Conservation (phyloP, 2,329 filamentous ascomycete species). For the Arthrobotrys sphaeroides region DNA sequence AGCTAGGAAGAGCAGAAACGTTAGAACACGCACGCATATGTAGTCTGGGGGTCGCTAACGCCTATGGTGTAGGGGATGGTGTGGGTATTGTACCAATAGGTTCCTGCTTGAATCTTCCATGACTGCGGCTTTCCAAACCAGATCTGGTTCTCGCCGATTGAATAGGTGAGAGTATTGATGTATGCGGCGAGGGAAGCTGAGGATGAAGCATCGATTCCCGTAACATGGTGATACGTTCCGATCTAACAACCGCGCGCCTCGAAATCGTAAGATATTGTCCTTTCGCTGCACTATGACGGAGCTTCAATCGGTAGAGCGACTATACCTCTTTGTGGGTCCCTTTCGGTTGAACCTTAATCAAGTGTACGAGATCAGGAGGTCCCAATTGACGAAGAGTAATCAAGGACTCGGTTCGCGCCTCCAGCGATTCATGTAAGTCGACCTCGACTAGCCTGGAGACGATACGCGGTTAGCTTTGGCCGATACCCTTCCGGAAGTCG, state of each 20-base stretch:
- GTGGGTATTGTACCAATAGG: conserved; percentile 90
- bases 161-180: conserved; percentile 96
- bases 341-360: conserved; percentile 72
- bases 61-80: too few relatives aligned
- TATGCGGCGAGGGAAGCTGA: conserved; percentile 97
- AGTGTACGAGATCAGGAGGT: conserved; percentile 92
- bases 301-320: neutral
- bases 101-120: conserved; percentile 85
- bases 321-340: conserved; percentile 57
- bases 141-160: conserved; percentile 63
- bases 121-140: conserved; percentile 58
- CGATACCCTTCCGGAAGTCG: neutral
- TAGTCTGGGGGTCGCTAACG: too few relatives aligned
- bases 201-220: conserved; percentile 94
- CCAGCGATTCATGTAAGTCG: conserved; percentile 87
- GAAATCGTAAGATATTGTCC: conserved; percentile 9
- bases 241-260: conserved; percentile 66
- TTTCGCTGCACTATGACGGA: neutral
- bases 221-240: conserved; percentile 97
- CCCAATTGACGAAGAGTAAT: conserved; percentile 88
- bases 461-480: conserved; percentile 3
- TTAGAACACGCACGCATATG: conserved; percentile 57
- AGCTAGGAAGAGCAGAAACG: conserved; percentile 64
- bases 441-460: conserved; percentile 85
- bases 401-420: conserved; percentile 89